phyloP scores from a whole-genome alignment of 768 basidiomycete species.

The Naganishia onofrii region DNA sequence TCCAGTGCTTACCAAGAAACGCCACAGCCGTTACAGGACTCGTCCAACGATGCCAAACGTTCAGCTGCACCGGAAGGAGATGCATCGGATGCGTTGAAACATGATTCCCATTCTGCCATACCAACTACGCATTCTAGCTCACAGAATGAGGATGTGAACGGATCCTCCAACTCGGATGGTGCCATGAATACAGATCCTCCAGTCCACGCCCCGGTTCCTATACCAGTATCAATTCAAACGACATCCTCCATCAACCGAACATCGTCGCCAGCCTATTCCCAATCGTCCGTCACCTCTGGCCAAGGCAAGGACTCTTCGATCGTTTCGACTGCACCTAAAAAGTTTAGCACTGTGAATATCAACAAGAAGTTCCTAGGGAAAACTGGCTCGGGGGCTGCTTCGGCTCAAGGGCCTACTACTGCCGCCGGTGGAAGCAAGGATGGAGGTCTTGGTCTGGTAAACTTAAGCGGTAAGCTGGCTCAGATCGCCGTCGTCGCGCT shows the following conservation, averaged over 20 bases:
- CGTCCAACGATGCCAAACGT: background rate
- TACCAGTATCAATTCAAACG: background rate
- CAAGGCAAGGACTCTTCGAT: slow-evolving; percentile 37
- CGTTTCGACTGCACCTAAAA: slow-evolving; percentile 59
- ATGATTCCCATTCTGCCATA: background rate
- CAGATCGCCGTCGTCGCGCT: background rate
- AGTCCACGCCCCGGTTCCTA: background rate
- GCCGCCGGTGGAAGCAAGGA: slow-evolving; percentile 22
- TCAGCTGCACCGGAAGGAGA: background rate
- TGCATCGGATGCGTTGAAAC: background rate
- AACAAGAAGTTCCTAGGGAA: slow-evolving; percentile 97
- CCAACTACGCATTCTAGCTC: background rate
- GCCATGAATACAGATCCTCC: background rate
- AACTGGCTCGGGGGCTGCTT: slow-evolving; percentile 60
- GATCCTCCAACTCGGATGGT: background rate
- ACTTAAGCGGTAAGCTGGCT: background rate
- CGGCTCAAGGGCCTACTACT: slow-evolving; percentile 30
- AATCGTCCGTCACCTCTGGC: slow-evolving; percentile 16
- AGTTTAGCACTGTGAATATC: slow-evolving; percentile 84
- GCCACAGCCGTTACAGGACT: background rate
- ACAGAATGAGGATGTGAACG: background rate
- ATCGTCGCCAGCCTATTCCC: slow-evolving; percentile 19
- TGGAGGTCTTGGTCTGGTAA: slow-evolving; percentile 5
- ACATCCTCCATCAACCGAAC: slow-evolving; percentile 11
- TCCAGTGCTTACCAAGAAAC: background rate